phyloP scores from a whole-genome alignment of 495 filamentous ascomycete species.

The Cairneyella variabilis region DNA sequence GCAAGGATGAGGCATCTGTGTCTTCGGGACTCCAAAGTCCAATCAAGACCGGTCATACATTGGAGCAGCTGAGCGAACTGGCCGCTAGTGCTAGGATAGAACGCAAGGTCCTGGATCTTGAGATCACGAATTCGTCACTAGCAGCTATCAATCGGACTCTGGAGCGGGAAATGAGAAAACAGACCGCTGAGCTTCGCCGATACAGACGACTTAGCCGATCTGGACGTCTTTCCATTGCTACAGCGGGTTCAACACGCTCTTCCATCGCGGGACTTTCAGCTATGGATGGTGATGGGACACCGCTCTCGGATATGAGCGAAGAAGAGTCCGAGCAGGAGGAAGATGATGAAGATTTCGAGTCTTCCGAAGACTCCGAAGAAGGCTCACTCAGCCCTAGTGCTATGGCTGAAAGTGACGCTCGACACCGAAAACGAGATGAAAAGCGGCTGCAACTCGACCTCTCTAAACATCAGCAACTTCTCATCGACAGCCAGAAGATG shows the following conservation, averaged over 20 bases:
- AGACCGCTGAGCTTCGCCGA: conserved; percentile 80
- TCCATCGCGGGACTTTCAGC: conserved; percentile 16
- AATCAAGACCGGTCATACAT: conserved; percentile 40
- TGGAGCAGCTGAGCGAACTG: conserved; percentile 56
- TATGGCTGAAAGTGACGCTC: conserved; percentile 38
- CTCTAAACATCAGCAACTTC: conserved; percentile 79
- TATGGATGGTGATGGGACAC: conserved; percentile 23
- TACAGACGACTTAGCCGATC: conserved; percentile 77
- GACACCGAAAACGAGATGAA: conserved; percentile 61
- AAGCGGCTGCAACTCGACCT: conserved; percentile 77
- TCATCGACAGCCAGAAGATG: conserved; percentile 86
- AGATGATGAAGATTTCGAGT: conserved; percentile 29
- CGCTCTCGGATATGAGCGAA: conserved; percentile 50
- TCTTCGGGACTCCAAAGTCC: conserved; percentile 44
- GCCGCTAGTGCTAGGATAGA: conserved; percentile 85
- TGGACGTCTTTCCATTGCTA: conserved; percentile 60
- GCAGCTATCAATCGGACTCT: conserved; percentile 95
- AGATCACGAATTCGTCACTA: conserved; percentile 95
- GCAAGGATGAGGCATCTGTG: conserved; percentile 27
- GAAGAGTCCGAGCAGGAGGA: conserved; percentile 41
- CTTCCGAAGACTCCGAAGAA: conserved; percentile 31
- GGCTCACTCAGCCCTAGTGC: conserved; percentile 41
- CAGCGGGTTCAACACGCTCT: conserved; percentile 13
- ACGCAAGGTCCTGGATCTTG: conserved; percentile 93
- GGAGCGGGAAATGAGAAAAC: conserved; percentile 86